Conservation (phyloP, 1,139 yeast species). For the Wickerhamiella infanticola region DNA sequence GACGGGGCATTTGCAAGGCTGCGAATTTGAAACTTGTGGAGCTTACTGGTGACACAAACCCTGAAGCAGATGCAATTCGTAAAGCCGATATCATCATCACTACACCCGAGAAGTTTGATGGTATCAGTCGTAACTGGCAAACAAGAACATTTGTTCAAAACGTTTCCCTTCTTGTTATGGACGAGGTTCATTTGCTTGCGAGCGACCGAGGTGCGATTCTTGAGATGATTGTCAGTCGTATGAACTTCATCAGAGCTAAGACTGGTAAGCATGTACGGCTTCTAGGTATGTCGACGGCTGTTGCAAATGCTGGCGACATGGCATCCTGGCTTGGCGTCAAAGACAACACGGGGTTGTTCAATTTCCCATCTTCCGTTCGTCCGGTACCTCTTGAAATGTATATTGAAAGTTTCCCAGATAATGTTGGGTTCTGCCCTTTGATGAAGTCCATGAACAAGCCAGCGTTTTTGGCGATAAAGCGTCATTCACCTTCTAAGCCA, state of each 20-base stretch:
- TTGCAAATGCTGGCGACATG: constrained; percentile 94
- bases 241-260: constrained; percentile 76
- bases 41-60: constrained; percentile 91
- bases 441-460: constrained; percentile 99
- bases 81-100: constrained; percentile 88
- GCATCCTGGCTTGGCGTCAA: constrained; percentile 94
- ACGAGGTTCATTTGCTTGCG: constrained; percentile 91
- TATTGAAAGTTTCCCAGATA: constrained; percentile 94
- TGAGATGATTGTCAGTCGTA: constrained; percentile 97
- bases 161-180: constrained; percentile 88
- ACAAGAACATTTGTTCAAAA: constrained; percentile 85
- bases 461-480: constrained; percentile 89
- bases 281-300: constrained; percentile 94
- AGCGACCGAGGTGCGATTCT: constrained; percentile 96
- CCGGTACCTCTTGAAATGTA: constrained; percentile 97
- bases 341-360: constrained; percentile 56
- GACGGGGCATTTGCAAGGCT: constrained; percentile 34
- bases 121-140: constrained; percentile 97
- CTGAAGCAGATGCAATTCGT: constrained; percentile 72
- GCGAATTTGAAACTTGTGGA: constrained; percentile 68
- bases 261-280: constrained; percentile 65
- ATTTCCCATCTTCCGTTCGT: constrained; percentile 89
- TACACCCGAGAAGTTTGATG: constrained; percentile 97
- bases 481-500: constrained; percentile 87
- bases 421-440: constrained; percentile 81